phyloP scores from a whole-genome alignment of 73 alveolate species.

The Paramecium tetraurelia region DNA sequence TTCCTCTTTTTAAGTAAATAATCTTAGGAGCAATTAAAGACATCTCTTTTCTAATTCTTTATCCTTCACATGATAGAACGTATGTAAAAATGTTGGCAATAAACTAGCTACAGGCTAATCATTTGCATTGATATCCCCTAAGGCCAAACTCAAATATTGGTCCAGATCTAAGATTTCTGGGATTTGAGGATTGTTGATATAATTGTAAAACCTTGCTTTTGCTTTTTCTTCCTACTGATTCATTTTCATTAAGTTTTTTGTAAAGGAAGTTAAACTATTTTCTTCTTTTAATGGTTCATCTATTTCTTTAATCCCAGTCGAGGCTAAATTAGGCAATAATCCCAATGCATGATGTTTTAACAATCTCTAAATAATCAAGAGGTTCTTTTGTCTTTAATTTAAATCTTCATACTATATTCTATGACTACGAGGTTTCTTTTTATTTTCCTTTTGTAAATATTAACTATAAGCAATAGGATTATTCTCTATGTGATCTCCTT shows the following conservation, averaged over 20 bases:
- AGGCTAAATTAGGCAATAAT: slow-evolving; percentile 32
- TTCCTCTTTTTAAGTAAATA: slow-evolving; percentile 56
- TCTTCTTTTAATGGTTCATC: neutral
- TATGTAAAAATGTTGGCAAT: slow-evolving; percentile 35
- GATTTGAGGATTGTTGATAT: neutral
- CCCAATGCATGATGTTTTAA: neutral
- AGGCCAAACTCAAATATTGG: slow-evolving; percentile 12
- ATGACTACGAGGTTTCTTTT: neutral
- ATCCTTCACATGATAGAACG: slow-evolving; percentile 46
- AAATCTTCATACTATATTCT: neutral
- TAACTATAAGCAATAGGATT: neutral
- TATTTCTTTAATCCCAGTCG: slow-evolving; percentile 8
- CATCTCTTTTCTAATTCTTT: slow-evolving; percentile 53
- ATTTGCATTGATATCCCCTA: slow-evolving; percentile 9
- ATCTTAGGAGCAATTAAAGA: slow-evolving; percentile 9
- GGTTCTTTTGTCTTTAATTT: neutral
- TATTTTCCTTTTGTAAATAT: neutral
- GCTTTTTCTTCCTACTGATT: neutral
- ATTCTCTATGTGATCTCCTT: neutral
- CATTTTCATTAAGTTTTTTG: neutral
- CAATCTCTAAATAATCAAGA: neutral
- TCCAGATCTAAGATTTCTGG: slow-evolving; percentile 40
- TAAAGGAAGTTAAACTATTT: neutral
- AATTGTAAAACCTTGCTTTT: neutral
- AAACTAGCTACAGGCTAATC: slow-evolving; percentile 31